Conservation (phyloP, 768 basidiomycete genomes). For the Podaxis sp. region DNA sequence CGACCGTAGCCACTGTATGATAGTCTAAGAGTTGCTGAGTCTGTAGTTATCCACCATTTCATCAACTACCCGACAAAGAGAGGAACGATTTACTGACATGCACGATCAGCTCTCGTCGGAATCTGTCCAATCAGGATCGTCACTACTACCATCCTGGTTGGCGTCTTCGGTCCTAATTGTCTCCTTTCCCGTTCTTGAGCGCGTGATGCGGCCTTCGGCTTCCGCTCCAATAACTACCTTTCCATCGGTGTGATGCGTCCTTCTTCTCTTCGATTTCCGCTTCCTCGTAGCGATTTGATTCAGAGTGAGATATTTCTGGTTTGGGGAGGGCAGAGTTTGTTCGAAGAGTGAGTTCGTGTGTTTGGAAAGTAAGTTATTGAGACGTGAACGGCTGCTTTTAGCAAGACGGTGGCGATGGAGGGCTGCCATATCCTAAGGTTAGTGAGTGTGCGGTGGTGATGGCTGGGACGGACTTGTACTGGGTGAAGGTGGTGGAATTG, state of each 20-base stretch:
- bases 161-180: too few relatives aligned
- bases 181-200: neutral
- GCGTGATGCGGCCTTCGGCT: neutral
- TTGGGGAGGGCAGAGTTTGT: conserved; percentile 4
- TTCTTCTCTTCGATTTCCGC: neutral
- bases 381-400: neutral
- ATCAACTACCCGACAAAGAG: neutral
- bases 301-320: neutral
- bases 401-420: neutral
- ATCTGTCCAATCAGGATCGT: neutral
- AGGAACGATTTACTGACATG: neutral
- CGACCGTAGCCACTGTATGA: neutral
- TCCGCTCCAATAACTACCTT: neutral
- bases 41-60: neutral
- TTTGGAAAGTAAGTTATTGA: conserved; percentile 4
- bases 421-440: neutral
- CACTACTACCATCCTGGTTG: neutral
- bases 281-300: neutral
- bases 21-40: neutral
- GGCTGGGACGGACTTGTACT: neutral
- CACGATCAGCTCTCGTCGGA: neutral
- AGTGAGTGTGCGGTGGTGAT: neutral
- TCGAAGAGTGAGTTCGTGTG: conserved; percentile 3
- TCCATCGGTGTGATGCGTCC: neutral
- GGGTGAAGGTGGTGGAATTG: neutral